These are phyloP conservation scores for Leccinum disarticulatum DNA, from an alignment of 768 basidiomycete genomes.

Conservation along the genomic window DNA sequence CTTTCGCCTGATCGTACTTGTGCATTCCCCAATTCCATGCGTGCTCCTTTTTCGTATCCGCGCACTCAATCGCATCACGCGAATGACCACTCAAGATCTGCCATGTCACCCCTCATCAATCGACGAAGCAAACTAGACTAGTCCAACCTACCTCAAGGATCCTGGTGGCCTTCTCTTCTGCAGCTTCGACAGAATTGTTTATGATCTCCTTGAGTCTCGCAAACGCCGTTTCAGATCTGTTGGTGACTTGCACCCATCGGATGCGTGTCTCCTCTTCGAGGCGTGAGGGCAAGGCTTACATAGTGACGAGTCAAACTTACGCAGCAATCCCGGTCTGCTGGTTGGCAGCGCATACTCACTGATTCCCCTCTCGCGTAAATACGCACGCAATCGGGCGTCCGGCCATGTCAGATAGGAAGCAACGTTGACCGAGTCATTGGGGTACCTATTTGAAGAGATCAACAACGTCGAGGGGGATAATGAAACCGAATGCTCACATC, in stretches of 20 bases:
- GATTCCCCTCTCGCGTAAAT: constrained; percentile 75
- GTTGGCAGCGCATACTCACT: constrained; percentile 67
- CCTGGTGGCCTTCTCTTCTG: constrained; percentile 70
- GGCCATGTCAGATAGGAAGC: constrained; percentile 86
- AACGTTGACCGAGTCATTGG: constrained; percentile 43
- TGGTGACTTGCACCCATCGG: constrained; percentile 70
- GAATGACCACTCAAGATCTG: constrained; percentile 43
- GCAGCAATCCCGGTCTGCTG: constrained; percentile 73
- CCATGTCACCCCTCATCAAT: background rate
- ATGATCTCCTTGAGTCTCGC: constrained; percentile 64
- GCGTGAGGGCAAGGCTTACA: background rate
- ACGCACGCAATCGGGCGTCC: constrained; percentile 88
- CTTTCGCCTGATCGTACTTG: constrained; percentile 27
- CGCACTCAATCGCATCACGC: constrained; percentile 22
- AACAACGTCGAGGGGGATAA: background rate
- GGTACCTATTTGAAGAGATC: constrained; percentile 44
- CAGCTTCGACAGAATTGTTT: constrained; percentile 63
- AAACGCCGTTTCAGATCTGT: constrained; percentile 56
- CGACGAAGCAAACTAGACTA: no score
- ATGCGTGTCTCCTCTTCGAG: constrained; percentile 70
- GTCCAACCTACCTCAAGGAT: constrained; percentile 36
- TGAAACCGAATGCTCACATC: constrained; percentile 47
- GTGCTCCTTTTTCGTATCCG: constrained; percentile 17
- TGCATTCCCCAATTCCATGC: constrained; percentile 19
- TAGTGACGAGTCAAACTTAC: constrained; percentile 37